Base-by-base conservation (phyloP, 306 rosid genomes). In the Fagus crenata region DNA sequence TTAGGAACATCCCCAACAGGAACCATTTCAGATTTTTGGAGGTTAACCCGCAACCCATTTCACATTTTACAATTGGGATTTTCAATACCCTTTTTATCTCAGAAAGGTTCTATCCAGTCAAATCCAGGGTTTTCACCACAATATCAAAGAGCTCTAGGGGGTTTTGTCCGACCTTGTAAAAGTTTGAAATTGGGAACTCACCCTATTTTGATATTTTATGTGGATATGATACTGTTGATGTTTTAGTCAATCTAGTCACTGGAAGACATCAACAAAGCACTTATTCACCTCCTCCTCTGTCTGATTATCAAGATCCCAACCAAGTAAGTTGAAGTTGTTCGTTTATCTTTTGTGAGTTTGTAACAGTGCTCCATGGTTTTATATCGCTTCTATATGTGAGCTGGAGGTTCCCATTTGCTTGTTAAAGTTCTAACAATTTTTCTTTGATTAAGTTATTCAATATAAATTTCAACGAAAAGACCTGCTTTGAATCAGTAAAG, bases 291-390 rank as follows among this genome's bases (percentile, higher is more conserved):
- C 41, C 60, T 18, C 64, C 65, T 78, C 72, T 76, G 49, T 41
- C 58, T 61, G 31, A 55, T 69, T 61, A 59, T 54, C 60, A 74
- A 22, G 33, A 72, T 46, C 75, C 75, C 75, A 39, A 31, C 81
- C 89, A 85, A 61, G 84, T 87, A 75, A 80, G 85, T 85, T 37
- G 58, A 67, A 77, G 63, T 75, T 69, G 0, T 49, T n/a, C 28
- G 28, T 35, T 71, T 37, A 42, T 70, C 33, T 13, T 49, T 13
- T 70, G 36, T 69, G 58, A n/a, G 39, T 22, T 22, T 22, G 28
- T 22, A 22, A 22, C 28, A 22, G 28, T 22, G 28, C 28, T 22
- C 28, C 28, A 22, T 22, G 28, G 28, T 22, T 22, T 22, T 22
- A 22, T 22, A 22, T 22, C 28, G 28, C 28, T 22, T 22, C 28